These are phyloP conservation scores for Gentiana macrophylla DNA, from an alignment of 257 asterid species.

Conservation along the genomic window DNA sequence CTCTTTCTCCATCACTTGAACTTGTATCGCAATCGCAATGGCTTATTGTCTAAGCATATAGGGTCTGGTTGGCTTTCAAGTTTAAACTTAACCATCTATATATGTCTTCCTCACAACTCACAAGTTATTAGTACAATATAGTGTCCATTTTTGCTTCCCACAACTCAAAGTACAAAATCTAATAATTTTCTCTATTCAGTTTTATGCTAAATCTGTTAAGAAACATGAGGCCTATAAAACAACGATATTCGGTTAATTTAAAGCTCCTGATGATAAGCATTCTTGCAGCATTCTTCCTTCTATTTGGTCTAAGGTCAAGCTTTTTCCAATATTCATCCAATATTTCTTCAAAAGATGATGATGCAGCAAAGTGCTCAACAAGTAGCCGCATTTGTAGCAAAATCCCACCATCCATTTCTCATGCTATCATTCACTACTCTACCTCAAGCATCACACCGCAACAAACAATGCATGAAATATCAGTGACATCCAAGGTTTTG, in stretches of 20 bases:
- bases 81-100: neutral
- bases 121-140: slow-evolving; percentile 2
- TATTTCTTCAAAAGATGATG: slow-evolving; percentile 6
- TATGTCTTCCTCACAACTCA: slow-evolving; percentile 4
- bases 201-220: neutral
- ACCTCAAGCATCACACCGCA: slow-evolving; percentile 74
- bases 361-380: slow-evolving; percentile 16
- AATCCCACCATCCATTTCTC: slow-evolving; percentile 50
- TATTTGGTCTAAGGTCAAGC: slow-evolving; percentile 34
- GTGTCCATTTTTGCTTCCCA: neutral
- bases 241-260: slow-evolving; percentile 29
- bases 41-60: slow-evolving; percentile 22
- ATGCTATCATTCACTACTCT: slow-evolving; percentile 64
- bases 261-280: slow-evolving; percentile 32
- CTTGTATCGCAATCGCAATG: neutral
- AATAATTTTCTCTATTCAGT: neutral
- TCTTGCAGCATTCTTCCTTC: slow-evolving; percentile 16
- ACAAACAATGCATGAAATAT: slow-evolving; percentile 67
- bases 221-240: slow-evolving; percentile 50
- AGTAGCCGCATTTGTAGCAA: slow-evolving; percentile 26
- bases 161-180: slow-evolving; percentile 3
- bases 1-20: slow-evolving; percentile 24
- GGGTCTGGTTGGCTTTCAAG: no score
- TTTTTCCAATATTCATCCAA: slow-evolving; percentile 6
- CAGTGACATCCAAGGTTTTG: slow-evolving; percentile 43